Percentiles rank a stretch among this genome's conserved stretches.
These are phyloP conservation scores for Boletus edulis DNA, from an alignment of 768 basidiomycete species.

Conservation along the genomic window DNA sequence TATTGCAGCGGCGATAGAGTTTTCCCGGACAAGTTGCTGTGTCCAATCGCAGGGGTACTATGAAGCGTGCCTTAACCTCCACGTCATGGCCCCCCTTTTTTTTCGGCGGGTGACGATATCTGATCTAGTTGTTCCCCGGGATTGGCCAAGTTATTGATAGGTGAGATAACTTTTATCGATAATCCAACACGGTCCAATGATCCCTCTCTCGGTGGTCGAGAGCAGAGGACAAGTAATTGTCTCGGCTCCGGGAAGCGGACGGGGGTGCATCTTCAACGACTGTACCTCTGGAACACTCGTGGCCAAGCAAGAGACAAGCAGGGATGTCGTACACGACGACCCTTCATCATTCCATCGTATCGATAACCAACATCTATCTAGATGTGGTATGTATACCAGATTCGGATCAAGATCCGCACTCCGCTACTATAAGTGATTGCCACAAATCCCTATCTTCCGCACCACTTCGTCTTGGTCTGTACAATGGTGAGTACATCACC, in stretches of 20 bases:
- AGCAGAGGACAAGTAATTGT: neutral
- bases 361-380: slow-evolving; percentile 24
- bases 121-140: slow-evolving; percentile 13
- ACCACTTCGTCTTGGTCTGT: slow-evolving; percentile 25
- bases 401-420: slow-evolving; percentile 79
- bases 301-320: neutral
- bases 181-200: slow-evolving; percentile 2
- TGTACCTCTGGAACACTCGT: neutral
- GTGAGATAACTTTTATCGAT: slow-evolving; percentile 28
- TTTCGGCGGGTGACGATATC: slow-evolving; percentile 3
- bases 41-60: slow-evolving; percentile 2
- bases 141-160: slow-evolving; percentile 18
- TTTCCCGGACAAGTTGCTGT: neutral
- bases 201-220: neutral
- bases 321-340: slow-evolving; percentile 5
- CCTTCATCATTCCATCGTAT: slow-evolving; percentile 15
- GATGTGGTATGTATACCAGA: slow-evolving; percentile 27
- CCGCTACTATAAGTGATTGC: slow-evolving; percentile 48
- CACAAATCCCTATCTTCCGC: slow-evolving; percentile 21
- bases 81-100: neutral
- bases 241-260: neutral
- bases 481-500: slow-evolving; percentile 29
- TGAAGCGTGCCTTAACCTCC: slow-evolving; percentile 9
- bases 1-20: neutral
- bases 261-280: neutral